Percentiles rank a stretch among this genome's conserved stretches.
Conservation (phyloP, 1,139 yeast genomes). For the Debaryomycetaceae sp. region DNA sequence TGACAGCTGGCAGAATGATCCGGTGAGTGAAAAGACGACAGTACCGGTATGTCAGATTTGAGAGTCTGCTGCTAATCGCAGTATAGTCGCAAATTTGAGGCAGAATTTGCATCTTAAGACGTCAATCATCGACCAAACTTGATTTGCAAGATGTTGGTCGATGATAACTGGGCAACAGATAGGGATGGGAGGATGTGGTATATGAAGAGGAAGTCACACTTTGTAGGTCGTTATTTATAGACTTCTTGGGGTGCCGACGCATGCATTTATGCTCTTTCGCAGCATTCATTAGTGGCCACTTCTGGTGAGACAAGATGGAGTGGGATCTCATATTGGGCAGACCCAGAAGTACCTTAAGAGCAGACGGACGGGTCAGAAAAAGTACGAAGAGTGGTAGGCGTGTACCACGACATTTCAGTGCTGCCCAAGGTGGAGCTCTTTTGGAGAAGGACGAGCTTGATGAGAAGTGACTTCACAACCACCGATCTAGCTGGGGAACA, state of each 20-base stretch:
- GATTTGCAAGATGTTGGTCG: constrained; percentile 72
- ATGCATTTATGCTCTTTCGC: constrained; percentile 93
- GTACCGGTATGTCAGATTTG: no score
- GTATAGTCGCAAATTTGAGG: background rate
- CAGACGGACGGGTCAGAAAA: constrained; percentile 30
- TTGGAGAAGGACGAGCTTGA: constrained; percentile 67
- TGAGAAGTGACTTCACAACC: background rate
- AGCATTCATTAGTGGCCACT: constrained; percentile 79
- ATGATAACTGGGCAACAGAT: constrained; percentile 90
- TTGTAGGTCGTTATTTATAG: constrained; percentile 80
- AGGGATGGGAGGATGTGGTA: constrained; percentile 15
- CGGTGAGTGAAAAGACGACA: background rate
- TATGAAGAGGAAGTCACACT: no score
- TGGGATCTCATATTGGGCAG: constrained; percentile 82
- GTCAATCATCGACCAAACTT: constrained; percentile 72
- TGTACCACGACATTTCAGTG: constrained; percentile 69
- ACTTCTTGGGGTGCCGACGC: constrained; percentile 71
- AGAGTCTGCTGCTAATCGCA: no score
- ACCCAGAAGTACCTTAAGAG: constrained; percentile 76
- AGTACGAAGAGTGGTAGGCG: constrained; percentile 59
- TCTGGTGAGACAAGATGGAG: constrained; percentile 58
- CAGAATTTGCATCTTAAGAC: background rate
- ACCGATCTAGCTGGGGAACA: background rate
- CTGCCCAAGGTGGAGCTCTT: constrained; percentile 89
- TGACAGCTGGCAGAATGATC: background rate